Percentiles rank a stretch among this genome's conserved stretches.
phyloP scores from a whole-genome alignment of 164 flowering plant species.

The Stephania yunnanensis region DNA sequence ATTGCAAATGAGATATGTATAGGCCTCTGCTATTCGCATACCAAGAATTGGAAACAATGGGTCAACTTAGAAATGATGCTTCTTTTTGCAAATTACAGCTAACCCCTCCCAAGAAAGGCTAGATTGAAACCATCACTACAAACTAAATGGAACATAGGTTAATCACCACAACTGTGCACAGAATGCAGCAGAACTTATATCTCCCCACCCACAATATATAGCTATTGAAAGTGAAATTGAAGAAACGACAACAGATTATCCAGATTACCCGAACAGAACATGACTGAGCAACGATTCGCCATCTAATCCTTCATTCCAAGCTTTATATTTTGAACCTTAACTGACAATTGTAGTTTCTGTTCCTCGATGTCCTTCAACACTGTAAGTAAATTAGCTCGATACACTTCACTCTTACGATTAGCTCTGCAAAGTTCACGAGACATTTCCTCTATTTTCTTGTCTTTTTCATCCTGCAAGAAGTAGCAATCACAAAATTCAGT shows the following conservation, averaged over 20 bases:
- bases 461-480: slow-evolving; percentile 33
- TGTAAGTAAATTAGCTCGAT: slow-evolving; percentile 36
- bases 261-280: neutral
- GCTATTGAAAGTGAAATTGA: neutral
- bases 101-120: neutral
- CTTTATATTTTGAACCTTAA: slow-evolving; percentile 37
- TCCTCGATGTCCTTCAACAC: slow-evolving; percentile 41
- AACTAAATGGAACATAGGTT: neutral
- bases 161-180: neutral
- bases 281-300: neutral
- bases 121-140: neutral
- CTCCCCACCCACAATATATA: slow-evolving; percentile 1
- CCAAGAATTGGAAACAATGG: neutral
- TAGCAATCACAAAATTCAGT: neutral
- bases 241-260: neutral
- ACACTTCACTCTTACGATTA: slow-evolving; percentile 32
- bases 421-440: slow-evolving; percentile 30
- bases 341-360: slow-evolving; percentile 32
- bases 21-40: neutral
- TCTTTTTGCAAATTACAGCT: neutral
- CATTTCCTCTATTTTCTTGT: slow-evolving; percentile 32
- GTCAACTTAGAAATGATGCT: neutral
- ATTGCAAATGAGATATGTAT: neutral
- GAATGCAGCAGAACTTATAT: neutral
- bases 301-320: slow-evolving; percentile 15